Percentiles rank a stretch among this genome's conserved stretches.
These are phyloP conservation scores for Acidiella bohemica DNA, from an alignment of 495 filamentous ascomycete species.

Conservation along the genomic window DNA sequence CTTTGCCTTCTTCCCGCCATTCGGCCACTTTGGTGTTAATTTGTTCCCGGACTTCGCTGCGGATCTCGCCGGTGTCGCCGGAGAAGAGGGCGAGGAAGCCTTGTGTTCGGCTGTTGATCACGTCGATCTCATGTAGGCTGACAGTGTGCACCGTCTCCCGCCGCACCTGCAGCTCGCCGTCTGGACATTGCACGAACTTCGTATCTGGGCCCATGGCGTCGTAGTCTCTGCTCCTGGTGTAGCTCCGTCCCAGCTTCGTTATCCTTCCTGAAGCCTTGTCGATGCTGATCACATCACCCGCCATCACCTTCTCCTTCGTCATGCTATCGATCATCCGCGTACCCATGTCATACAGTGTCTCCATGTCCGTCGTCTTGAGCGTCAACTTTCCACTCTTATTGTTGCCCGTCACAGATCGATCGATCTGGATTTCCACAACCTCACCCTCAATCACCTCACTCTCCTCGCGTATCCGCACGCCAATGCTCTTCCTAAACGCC, in stretches of 20 bases:
- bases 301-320: slow-evolving; percentile 97
- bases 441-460: slow-evolving; percentile 98
- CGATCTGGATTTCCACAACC: slow-evolving; percentile 98
- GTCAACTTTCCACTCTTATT: slow-evolving; percentile 84
- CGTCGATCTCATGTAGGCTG: slow-evolving; percentile 93
- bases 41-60: slow-evolving; percentile 91
- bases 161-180: slow-evolving; percentile 93
- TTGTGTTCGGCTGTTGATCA: slow-evolving; percentile 96
- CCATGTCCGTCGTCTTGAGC: slow-evolving; percentile 99
- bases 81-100: slow-evolving; percentile 94
- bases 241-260: slow-evolving; percentile 86
- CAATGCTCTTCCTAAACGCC: slow-evolving; percentile 93
- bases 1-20: slow-evolving; percentile 99
- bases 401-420: slow-evolving; percentile 87
- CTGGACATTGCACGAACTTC: slow-evolving; percentile 96
- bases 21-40: slow-evolving; percentile 97
- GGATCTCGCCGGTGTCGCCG: slow-evolving; percentile 94
- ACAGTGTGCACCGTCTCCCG: slow-evolving; percentile 97
- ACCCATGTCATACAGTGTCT: slow-evolving; percentile 98
- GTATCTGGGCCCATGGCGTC: slow-evolving; percentile 98
- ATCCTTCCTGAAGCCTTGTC: slow-evolving; percentile 97
- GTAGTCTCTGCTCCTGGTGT: slow-evolving; percentile 88
- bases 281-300: slow-evolving; percentile 93
- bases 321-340: slow-evolving; percentile 99
- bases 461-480: slow-evolving; percentile 92